Evolutionary conservation across 495 filamentous ascomycete species (phyloP).

Genomic region (Aspergillus heteromorphus): DNA sequence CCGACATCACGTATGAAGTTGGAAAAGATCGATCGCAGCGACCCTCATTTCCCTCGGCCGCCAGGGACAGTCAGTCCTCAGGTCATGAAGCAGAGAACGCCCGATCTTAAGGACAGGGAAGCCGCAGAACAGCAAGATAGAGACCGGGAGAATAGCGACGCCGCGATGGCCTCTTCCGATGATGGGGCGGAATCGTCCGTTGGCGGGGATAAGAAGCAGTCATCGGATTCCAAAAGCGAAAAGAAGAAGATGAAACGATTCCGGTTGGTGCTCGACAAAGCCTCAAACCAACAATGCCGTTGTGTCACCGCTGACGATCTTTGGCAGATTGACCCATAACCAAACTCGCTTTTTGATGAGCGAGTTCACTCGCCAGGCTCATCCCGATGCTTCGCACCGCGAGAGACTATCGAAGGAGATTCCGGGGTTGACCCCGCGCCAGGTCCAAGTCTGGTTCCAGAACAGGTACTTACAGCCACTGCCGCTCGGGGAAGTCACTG

Average conservation of each 20-base stretch:
- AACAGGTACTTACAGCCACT: conserved; percentile 64
- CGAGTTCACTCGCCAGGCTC: conserved; percentile 91
- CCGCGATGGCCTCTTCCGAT: conserved; percentile 28
- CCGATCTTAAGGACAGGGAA: conserved; percentile 13
- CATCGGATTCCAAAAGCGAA: conserved; percentile 43
- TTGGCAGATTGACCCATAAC: conserved; percentile 79
- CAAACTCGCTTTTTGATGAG: conserved; percentile 97
- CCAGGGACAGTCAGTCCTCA: conserved; percentile 14
- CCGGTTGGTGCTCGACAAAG: conserved; percentile 52
- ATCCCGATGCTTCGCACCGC: conserved; percentile 90
- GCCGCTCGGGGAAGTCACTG: not conserved
- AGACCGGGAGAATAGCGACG: conserved; percentile 18
- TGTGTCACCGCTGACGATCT: conserved; percentile 5
- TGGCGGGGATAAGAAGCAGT: conserved; percentile 22
- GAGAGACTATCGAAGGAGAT: conserved; percentile 89
- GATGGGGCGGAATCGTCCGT: conserved; percentile 26
- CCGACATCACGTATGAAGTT: conserved; percentile 10
- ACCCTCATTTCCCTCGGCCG: conserved; percentile 15
- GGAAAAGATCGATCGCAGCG: conserved; percentile 16
- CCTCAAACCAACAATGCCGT: not conserved
- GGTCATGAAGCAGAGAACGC: conserved; percentile 15
- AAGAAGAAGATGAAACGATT: conserved; percentile 96
- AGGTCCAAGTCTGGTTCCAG: conserved; percentile 99
- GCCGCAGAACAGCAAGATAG: conserved; percentile 16
- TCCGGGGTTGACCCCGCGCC: conserved; percentile 84